A percentile compares a stretch with the other conserved stretches of the same genome.
Evolutionary conservation across 2,329 filamentous ascomycete genomes (phyloP).

Genomic region (Macrophomina phaseolina): DNA sequence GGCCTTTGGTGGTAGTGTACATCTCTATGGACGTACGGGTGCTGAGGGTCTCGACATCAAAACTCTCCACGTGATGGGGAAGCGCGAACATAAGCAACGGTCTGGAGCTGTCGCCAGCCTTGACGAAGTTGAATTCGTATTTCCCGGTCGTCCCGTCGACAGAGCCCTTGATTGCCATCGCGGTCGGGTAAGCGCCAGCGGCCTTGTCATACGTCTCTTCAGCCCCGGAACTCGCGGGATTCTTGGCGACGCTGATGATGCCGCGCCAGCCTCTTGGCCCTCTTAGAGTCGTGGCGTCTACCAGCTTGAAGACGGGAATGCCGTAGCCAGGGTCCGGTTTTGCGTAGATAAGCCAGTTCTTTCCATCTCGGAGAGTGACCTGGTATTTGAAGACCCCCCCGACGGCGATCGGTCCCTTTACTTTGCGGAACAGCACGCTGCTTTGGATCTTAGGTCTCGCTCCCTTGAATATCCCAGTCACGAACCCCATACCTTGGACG

Average conservation of each 20-base stretch:
- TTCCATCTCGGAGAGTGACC: constrained; percentile 70
- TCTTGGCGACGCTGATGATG: constrained; percentile 82
- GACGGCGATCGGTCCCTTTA: constrained; percentile 44
- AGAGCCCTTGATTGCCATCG: constrained; percentile 59
- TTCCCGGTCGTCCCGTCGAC: constrained; percentile 58
- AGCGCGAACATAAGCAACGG: constrained; percentile 85
- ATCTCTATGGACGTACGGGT: constrained; percentile 64
- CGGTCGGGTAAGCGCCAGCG: constrained; percentile 75
- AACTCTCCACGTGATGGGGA: constrained; percentile 83
- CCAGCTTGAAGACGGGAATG: constrained; percentile 70
- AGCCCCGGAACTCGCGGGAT: constrained; percentile 60
- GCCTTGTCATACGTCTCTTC: constrained; percentile 76
- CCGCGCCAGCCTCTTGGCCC: constrained; percentile 53
- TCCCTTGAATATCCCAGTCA: constrained; percentile 77
- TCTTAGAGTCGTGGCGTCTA: constrained; percentile 68
- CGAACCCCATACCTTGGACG: constrained; percentile 87
- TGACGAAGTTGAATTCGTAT: constrained; percentile 76
- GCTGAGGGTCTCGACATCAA: constrained; percentile 63
- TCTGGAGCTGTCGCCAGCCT: constrained; percentile 64
- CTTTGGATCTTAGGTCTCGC: constrained; percentile 75
- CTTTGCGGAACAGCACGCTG: constrained; percentile 74
- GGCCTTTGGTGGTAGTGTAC: constrained; percentile 84
- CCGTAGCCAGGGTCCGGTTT: constrained; percentile 59
- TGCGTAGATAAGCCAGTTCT: constrained; percentile 80
- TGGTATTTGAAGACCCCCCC: constrained; percentile 77